These are phyloP conservation scores for Lentinus polychrous DNA, from an alignment of 1,284 basidiomycete species.

Conservation along the genomic window DNA sequence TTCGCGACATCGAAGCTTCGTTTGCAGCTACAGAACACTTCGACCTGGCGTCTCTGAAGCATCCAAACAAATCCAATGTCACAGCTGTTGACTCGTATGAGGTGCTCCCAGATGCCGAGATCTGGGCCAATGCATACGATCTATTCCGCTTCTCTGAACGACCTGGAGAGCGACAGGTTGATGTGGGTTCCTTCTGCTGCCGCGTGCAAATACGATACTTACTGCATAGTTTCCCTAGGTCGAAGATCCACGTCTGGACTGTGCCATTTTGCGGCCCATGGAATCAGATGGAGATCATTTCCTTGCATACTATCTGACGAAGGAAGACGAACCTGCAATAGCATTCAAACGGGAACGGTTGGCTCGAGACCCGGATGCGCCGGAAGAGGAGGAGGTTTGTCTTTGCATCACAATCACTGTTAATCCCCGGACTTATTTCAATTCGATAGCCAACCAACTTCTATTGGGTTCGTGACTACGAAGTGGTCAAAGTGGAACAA, in stretches of 20 bases:
- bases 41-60: slow-evolving; percentile 52
- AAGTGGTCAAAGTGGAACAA: slow-evolving; percentile 77
- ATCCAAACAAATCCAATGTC: slow-evolving; percentile 76
- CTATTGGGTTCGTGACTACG: slow-evolving; percentile 74
- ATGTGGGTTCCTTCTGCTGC: slow-evolving; percentile 35
- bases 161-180: slow-evolving; percentile 67
- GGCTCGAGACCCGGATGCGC: slow-evolving; percentile 31
- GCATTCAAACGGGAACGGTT: slow-evolving; percentile 24
- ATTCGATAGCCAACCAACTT: slow-evolving; percentile 52
- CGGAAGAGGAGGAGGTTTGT: slow-evolving; percentile 43
- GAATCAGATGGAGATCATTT: slow-evolving; percentile 82
- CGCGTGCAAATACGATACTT: background rate
- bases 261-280: slow-evolving; percentile 82
- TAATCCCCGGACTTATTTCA: slow-evolving; percentile 11
- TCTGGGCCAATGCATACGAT: slow-evolving; percentile 89
- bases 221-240: slow-evolving; percentile 33
- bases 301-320: slow-evolving; percentile 83
- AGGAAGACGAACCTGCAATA: slow-evolving; percentile 54
- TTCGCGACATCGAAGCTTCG: slow-evolving; percentile 77
- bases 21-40: slow-evolving; percentile 64
- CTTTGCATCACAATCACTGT: background rate
- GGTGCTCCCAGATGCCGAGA: slow-evolving; percentile 79
- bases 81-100: slow-evolving; percentile 81
- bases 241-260: slow-evolving; percentile 72
- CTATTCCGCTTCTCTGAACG: slow-evolving; percentile 85